Base-by-base conservation (phyloP, 768 basidiomycete species). In the Rhodosporidiobolus sp. region DNA sequence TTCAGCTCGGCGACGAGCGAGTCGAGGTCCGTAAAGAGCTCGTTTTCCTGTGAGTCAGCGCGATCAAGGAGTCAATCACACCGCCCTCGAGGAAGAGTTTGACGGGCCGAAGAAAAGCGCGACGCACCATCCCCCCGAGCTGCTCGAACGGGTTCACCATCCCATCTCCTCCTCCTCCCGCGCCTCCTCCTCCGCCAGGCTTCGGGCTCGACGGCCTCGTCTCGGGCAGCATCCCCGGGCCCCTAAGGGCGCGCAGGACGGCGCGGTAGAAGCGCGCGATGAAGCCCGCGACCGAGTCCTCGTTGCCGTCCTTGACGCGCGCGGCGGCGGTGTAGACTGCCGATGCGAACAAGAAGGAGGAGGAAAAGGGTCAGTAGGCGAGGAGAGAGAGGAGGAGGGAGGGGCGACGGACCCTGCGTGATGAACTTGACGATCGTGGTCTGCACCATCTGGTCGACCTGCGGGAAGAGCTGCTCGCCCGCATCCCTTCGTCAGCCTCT, bases 251-350 rank as follows among this genome's bases (percentile, higher is more conserved):
- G 14, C 17, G 49, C 14, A 77, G 6, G 46, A 66, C 34, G 35
- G 46, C 34, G 45, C 65, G n/a, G 65, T 53, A 48, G 63, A 71
- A 64, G 61, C 65, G 60, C 24, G 55, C 43, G 62, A 62, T 45
- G 66, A 56, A 30, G 56, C 43, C 32, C 32, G 63, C 50, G 58
- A 57, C 62, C 22, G 38, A 20, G 46, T 68, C 34, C 8, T 58
- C 56, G 35, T 59, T 26, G 49, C n/a, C 48, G 26, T 50, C 57
- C n/a, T 58, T 49, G 11, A 46, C 65, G 14, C 38, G 48, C 22
- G 14, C 12, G 5, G 20, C 14, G 34, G 65, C 65, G 65, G 46
- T 38, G 57, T 67, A 67, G 56, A 67, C 57, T 65, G 64, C 35
- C 19, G 19, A 12, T 20, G 32, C 26, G 48, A 2, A 19, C 12